Conservation (phyloP, 1,284 basidiomycete species). For the Spongiforma sp. region DNA sequence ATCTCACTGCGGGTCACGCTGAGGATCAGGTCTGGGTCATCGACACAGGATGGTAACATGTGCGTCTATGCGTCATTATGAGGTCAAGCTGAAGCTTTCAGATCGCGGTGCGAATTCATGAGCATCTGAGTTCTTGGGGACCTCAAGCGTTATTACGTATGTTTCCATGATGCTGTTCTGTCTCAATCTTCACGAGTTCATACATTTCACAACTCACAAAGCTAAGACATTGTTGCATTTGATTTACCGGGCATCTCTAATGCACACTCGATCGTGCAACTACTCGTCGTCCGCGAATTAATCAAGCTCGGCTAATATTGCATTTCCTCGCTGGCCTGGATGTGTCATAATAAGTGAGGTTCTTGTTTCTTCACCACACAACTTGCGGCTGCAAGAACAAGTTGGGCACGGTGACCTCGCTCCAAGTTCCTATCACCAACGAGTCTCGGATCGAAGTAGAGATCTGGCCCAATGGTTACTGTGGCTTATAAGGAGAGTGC, state of each 20-base stretch:
- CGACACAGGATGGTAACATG: conserved; percentile 31
- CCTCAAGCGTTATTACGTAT: conserved; percentile 39
- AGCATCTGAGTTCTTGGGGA: conserved; percentile 22
- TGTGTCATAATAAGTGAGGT: conserved; percentile 39
- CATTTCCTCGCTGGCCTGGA: conserved; percentile 32
- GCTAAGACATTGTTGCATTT: conserved; percentile 35
- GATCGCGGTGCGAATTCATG: conserved; percentile 29
- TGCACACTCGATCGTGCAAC: conserved; percentile 25
- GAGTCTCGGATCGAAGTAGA: conserved; percentile 26
- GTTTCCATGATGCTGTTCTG: conserved; percentile 26
- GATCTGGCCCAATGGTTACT: conserved; percentile 22
- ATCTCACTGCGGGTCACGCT: conserved; percentile 35
- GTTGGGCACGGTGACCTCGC: conserved; percentile 39
- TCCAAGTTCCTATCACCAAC: conserved; percentile 38
- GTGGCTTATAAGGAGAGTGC: conserved; percentile 32
- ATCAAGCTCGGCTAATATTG: conserved; percentile 39
- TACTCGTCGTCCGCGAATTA: conserved; percentile 35
- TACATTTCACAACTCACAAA: conserved; percentile 34
- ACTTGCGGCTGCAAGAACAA: conserved; percentile 27
- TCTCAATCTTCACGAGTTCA: conserved; percentile 32
- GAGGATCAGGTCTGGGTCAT: conserved; percentile 40
- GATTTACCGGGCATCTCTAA: conserved; percentile 37
- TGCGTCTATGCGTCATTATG: conserved; percentile 29
- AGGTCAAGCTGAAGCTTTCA: conserved; percentile 13
- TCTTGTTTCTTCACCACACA: conserved; percentile 35